Conservation (phyloP, 108 stramenopile genomes). For the Cyclotella choctawhatcheeana region DNA sequence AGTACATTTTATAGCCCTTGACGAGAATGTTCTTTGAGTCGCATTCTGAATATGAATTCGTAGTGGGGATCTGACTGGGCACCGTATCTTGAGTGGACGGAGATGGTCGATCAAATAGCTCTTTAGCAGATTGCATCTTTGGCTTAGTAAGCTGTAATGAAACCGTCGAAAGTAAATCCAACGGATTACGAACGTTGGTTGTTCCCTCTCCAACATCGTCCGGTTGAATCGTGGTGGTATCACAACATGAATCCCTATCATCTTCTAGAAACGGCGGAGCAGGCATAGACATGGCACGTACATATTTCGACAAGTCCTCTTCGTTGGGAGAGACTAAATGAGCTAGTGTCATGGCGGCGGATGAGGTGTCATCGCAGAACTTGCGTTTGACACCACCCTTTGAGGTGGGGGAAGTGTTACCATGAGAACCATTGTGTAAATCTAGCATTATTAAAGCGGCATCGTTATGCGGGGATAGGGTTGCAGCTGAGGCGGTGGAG, state of each 20-base stretch:
- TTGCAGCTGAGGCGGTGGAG: background rate
- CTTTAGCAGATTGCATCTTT: background rate
- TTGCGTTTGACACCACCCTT: background rate
- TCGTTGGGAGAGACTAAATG: conserved; percentile 9
- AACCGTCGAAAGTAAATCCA: conserved; percentile 1
- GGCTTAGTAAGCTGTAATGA: background rate
- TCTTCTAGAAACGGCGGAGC: background rate
- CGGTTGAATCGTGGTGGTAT: background rate
- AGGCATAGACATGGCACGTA: background rate
- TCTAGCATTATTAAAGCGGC: conserved; percentile 3
- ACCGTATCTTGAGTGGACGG: background rate
- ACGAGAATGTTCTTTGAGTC: background rate
- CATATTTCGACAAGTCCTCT: background rate
- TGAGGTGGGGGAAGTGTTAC: background rate
- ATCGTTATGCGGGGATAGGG: background rate
- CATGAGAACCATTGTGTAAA: background rate
- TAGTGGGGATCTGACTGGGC: too few species aligned
- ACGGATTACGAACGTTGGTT: background rate
- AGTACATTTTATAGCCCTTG: conserved; percentile 7
- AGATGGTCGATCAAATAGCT: background rate
- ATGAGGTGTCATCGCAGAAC: background rate
- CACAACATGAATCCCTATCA: background rate
- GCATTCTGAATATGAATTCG: too few species aligned
- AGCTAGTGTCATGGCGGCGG: background rate
- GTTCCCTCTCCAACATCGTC: background rate